Evolutionary conservation across 305 asterid species (phyloP), one percentile per base, ranked within the genome.

Genomic region (Fraxinus greggii): DNA sequence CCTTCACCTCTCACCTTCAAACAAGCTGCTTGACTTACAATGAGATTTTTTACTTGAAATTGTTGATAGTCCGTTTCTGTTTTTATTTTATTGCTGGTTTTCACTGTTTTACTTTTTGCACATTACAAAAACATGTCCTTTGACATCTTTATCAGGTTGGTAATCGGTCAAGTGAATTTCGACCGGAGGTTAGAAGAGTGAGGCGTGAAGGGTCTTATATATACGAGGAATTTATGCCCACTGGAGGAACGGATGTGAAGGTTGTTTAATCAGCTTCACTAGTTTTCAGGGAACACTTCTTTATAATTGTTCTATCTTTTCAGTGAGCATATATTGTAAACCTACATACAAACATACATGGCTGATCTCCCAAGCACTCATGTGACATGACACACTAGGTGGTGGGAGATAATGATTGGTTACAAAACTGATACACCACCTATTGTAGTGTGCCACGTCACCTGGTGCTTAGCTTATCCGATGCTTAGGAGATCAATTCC

Each of bases 171-270:
- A 97, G 99, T 86, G 99, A 97, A 88, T 97, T 97, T 87, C 98
- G 91, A 88, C 98, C 98, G 12, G 99, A 97, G 67, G 97, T 93
- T 80, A 90, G 99, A 90, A 91, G 92, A 84, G 99, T 97, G 84
- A 92, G 99, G 83, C 99, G 98, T 75, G 98, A 93, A 89, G 99
- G 99, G 75, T 97, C 99, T 81, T 97, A 97, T 86, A 94, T 97
- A 79, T 97, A 97, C 2, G 99, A 97, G 91, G 99, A 97, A 90
- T 97, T 97, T 89, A 95, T 97, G 98, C 99, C 99, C 83, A 97
- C 99, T 7, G 99, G 99, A 40, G 99, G 99, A 87, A 97, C 99
- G 75, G 99, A 97, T 87, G 99, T 97, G 45, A 97, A 97, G 99
- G 99, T 96, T 85, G 75, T 82, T 63, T 80, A 51, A 63, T 76